phyloP scores from a whole-genome alignment of 2,329 filamentous ascomycete species.

The Sporothrix schenckii region DNA sequence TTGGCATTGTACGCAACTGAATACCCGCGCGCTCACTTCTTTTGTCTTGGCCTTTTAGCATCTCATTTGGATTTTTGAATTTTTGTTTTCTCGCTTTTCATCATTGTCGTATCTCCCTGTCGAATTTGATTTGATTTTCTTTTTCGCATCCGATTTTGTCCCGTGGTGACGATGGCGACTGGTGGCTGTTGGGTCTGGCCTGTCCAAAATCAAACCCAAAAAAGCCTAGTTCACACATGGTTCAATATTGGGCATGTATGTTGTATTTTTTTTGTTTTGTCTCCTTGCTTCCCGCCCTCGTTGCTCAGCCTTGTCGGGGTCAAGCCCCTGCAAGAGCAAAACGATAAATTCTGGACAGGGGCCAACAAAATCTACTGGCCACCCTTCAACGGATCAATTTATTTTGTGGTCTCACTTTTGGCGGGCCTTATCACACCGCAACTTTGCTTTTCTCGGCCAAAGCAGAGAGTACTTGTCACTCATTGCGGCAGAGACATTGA shows the following conservation, averaged over 20 bases:
- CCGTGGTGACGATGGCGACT: neutral
- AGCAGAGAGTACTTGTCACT: neutral
- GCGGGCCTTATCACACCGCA: constrained; percentile 16
- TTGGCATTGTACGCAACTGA: constrained; percentile 17
- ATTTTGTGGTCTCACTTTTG: neutral
- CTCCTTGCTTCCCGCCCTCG: neutral
- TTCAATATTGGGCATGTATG: neutral
- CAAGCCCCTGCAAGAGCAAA: too few relatives aligned
- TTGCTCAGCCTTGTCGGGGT: neutral
- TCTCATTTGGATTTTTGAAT: constrained; percentile 21
- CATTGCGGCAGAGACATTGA: neutral
- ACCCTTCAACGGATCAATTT: too few relatives aligned
- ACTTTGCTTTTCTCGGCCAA: neutral
- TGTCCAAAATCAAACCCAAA: neutral
- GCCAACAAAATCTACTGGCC: too few relatives aligned
- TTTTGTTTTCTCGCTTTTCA: constrained; percentile 7
- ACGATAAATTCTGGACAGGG: too few relatives aligned
- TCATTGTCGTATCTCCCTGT: neutral
- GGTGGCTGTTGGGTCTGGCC: neutral
- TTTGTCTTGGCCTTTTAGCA: constrained; percentile 24
- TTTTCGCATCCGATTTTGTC: neutral
- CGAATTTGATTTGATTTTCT: neutral
- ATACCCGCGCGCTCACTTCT: constrained; percentile 25
- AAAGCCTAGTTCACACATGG: neutral
- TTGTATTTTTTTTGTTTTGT: neutral